Percentiles rank a stretch among this genome's conserved stretches.
These are phyloP conservation scores for Fusarium transvaalense DNA, from an alignment of 2,329 filamentous ascomycete genomes.

Conservation along the genomic window DNA sequence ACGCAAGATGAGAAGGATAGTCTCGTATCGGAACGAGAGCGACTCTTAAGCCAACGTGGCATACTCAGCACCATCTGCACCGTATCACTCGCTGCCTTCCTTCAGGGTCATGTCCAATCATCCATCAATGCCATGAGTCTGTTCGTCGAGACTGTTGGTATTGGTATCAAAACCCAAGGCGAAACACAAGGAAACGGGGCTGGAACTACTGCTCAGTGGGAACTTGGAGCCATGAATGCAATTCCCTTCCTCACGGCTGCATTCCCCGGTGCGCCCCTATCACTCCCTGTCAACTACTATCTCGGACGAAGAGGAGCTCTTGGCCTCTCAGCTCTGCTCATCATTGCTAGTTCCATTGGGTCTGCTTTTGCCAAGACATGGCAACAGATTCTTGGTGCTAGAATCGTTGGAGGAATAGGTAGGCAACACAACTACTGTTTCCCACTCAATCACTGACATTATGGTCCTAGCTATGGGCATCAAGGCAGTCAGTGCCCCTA, in stretches of 20 bases:
- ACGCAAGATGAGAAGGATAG: conserved; percentile 5
- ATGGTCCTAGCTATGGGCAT: conserved; percentile 58
- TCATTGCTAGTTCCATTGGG: conserved; percentile 55
- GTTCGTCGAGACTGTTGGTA: conserved; percentile 39
- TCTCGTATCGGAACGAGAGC: conserved; percentile 48
- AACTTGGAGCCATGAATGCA: conserved; percentile 53
- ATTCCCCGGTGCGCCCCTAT: conserved; percentile 52
- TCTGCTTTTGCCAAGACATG: conserved; percentile 51
- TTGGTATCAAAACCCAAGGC: conserved; percentile 3
- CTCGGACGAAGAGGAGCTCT: conserved; percentile 57
- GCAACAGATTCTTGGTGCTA: conserved; percentile 50
- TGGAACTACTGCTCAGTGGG: conserved; percentile 12
- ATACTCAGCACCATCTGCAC: conserved; percentile 46
- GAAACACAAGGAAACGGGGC: not conserved
- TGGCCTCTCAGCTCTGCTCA: conserved; percentile 54
- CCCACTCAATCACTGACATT: not conserved
- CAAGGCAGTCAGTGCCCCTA: conserved; percentile 62
- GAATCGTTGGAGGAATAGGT: conserved; percentile 42
- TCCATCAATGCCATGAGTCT: conserved; percentile 57
- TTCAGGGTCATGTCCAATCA: conserved; percentile 59
- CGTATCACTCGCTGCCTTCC: conserved; percentile 58
- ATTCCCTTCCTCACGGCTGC: conserved; percentile 55
- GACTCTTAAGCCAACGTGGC: conserved; percentile 40
- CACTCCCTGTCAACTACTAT: conserved; percentile 55
- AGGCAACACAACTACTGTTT: not conserved